These are phyloP conservation scores for Talaromyces atroroseus DNA, from an alignment of 2,329 filamentous ascomycete genomes.

Conservation along the genomic window DNA sequence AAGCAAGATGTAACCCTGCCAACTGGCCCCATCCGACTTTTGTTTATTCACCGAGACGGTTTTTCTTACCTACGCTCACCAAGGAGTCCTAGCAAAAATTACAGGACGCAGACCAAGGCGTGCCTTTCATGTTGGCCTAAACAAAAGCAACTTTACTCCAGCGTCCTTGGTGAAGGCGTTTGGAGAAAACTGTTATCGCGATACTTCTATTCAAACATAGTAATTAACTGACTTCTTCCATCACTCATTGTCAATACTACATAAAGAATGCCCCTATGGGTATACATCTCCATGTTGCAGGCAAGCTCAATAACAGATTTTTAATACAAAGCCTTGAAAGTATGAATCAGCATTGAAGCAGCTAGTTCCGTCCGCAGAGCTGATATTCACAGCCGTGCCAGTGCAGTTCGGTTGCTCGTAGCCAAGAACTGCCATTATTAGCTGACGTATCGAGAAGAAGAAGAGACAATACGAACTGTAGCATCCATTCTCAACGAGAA, in stretches of 20 bases:
- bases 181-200: too few species aligned
- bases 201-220: too few species aligned
- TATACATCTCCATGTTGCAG: background rate
- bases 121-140: too few species aligned
- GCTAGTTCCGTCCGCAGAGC: background rate
- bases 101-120: too few species aligned
- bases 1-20: background rate
- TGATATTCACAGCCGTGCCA: background rate
- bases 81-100: too few species aligned
- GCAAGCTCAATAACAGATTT: background rate
- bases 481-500: background rate
- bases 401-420: constrained; percentile 1
- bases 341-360: constrained; percentile 2
- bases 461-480: background rate
- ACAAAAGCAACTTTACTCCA: too few species aligned
- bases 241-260: too few species aligned
- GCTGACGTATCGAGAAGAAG: background rate
- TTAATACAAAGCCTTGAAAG: background rate
- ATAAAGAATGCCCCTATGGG: background rate
- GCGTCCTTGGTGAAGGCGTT: too few species aligned
- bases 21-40: background rate
- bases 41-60: too few species aligned
- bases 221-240: too few species aligned
- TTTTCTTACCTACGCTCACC: too few species aligned
- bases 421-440: background rate